Evolutionary conservation across 805 yeast genomes (phyloP), one percentile per base, ranked within the genome.

Genomic region (Starmerella sp.): DNA sequence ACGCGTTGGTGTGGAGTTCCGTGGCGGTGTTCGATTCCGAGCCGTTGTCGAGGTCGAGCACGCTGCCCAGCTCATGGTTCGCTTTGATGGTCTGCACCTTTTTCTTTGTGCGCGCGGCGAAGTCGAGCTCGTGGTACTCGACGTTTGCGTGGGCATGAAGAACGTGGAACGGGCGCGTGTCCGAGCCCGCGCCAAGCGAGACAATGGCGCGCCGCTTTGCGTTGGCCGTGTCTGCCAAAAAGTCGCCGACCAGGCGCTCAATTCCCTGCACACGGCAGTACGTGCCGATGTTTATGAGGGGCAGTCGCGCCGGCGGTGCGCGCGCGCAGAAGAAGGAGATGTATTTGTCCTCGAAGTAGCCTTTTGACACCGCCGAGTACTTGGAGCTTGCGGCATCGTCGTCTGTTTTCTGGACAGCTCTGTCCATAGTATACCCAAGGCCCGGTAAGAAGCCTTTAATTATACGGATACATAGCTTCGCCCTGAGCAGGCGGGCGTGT

Each of bases 141-240:
- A 82, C 56, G 29, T 63, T 37, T 10, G 60, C 38, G 48, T 69
- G 52, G 5, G 66, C 47, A 6, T 69, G 63, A 42, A 84, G 66
- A 14, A 80, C 57, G 9, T 72, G 66, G 64, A 85, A 84, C 14
- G 77, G 75, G 52, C 91, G 66, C 0, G 93, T 83, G 62, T 86
- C 95, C 14, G 86, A 82, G 5, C 95, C 95, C 2, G 90, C 83
- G 0, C 95, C 95, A n/a, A 85, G 65, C 0, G 88, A 83, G 1
- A 86, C 69, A 14, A 85, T 75, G 63, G 84, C 75, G 34, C 61
- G 48, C 11, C 36, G 31, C 68, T 66, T 4, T 30, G 55, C 47
- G 54, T 57, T 39, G 42, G 43, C 9, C 32, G 52, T 44, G 65
- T 62, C 7, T 53, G 55, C 44, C 5, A 76, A 60, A 55, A 77